Base-by-base conservation (phyloP, 768 basidiomycete genomes). In the Calocera viscosa region DNA sequence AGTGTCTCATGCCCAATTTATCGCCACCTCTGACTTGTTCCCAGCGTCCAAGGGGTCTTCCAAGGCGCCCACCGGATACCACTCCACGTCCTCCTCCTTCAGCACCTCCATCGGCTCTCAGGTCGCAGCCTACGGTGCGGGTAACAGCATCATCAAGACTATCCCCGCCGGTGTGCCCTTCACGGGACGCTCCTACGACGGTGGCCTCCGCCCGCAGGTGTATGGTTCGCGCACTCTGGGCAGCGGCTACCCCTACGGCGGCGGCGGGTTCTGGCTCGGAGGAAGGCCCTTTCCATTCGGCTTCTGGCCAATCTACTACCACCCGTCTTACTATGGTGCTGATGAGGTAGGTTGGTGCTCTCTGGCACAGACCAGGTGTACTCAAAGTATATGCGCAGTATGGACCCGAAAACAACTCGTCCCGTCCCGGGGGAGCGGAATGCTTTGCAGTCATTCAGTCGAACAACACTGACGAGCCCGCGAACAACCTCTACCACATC, bases 271-370 rank as follows among this genome's bases (percentile, higher is more conserved):
- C 2, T 84, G 84, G 16, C 82, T 85, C 19, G 49, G 69, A 0
- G 80, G 80, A 0, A 78, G 79, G 0, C 78, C 78, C 1, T 87
- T 88, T 72, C 87, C 87, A 0, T 88, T 85, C 72, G 79, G 78
- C 69, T 88, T 81, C 75, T 88, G 86, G 86, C 86, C 86, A 7
- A 43, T 87, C 11, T 70, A 68, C 68, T 32, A 72, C 24, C 75
- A 74, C 5, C 71, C 72, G 22, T 72, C 69, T 2, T 80, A 81
- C 68, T 69, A 81, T 60, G 67, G 76, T 1, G 73, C 75, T 33
- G 67, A 76, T 39, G 83, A 85, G 76, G 83, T 83, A 72, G 66
- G 63, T 69, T 64, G 26, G 14, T 33, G 16, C 63, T 34, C n/a
- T 22, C 33, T 69, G 26, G 53, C 39, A 30, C 12, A 38, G 47